Conservation (phyloP, 139 green algal genomes). For the Astrephomene gubernaculifera region DNA sequence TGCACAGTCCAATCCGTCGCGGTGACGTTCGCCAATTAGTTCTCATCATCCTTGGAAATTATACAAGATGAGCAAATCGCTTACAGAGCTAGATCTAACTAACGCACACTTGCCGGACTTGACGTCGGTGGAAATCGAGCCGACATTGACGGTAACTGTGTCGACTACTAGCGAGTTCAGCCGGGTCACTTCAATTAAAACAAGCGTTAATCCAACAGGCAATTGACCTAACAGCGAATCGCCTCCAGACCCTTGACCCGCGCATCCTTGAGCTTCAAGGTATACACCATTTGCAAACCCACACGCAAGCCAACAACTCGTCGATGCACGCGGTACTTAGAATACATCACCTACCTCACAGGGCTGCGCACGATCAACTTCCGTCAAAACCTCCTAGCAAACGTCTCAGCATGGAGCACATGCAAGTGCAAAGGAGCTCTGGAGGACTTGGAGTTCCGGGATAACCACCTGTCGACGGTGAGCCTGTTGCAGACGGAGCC, state of each 20-base stretch:
- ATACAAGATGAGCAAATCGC: background rate
- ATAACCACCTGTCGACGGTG: slow-evolving; percentile 80
- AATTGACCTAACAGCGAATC: slow-evolving; percentile 89
- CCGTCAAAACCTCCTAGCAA: slow-evolving; percentile 87
- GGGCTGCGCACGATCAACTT: slow-evolving; percentile 82
- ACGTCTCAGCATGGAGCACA: slow-evolving; percentile 42
- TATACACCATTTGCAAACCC: slow-evolving; percentile 5
- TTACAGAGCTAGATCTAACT: slow-evolving; percentile 67
- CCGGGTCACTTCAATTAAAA: too few relatives aligned
- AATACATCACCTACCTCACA: too few relatives aligned
- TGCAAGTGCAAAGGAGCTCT: slow-evolving; percentile 56
- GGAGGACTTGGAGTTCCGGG: slow-evolving; percentile 82
- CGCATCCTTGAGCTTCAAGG: slow-evolving; percentile 77
- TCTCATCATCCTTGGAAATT: background rate
- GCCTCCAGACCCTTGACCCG: slow-evolving; percentile 77
- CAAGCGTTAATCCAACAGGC: too few relatives aligned
- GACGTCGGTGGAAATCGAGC: slow-evolving; percentile 58
- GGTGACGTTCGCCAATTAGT: background rate
- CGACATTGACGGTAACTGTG: slow-evolving; percentile 56
- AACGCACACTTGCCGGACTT: slow-evolving; percentile 79
- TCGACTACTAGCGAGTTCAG: background rate
- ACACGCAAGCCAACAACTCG: background rate
- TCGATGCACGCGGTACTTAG: too few relatives aligned
- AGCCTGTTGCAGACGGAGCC: too few relatives aligned
- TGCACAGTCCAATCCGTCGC: too few relatives aligned